Conservation (phyloP, 305 asterid genomes). For the Fraxinus velutina region DNA sequence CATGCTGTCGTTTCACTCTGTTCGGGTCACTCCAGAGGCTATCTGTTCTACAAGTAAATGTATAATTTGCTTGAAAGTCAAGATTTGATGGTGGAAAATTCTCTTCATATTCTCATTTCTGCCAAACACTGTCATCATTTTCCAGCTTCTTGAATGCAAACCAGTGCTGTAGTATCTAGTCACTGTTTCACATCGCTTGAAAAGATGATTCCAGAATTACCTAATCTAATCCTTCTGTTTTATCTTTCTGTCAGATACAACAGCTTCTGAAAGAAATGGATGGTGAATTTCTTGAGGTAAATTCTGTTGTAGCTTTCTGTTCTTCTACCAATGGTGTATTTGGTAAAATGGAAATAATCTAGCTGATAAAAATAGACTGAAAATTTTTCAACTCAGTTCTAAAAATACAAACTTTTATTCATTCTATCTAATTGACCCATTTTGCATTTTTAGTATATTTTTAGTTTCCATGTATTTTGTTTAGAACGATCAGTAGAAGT, state of each 20-base stretch:
- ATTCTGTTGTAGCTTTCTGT: not conserved
- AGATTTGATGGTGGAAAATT: not conserved
- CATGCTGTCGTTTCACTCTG: not conserved
- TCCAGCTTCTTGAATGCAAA: not conserved
- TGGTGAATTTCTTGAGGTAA: conserved; percentile 86
- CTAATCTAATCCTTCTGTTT: not conserved
- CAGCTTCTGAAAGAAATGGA: conserved; percentile 70
- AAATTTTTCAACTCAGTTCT: not conserved
- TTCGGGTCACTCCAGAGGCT: not conserved
- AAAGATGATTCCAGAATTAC: not conserved
- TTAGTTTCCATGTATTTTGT: not conserved
- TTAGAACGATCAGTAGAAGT: not conserved
- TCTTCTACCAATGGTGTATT: not conserved
- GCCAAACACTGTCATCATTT: not conserved
- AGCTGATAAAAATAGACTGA: not conserved
- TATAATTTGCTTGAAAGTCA: not conserved
- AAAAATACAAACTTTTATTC: not conserved
- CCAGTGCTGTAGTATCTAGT: not conserved
- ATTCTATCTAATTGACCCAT: not conserved
- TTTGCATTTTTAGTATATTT: not conserved
- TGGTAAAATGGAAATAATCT: not conserved
- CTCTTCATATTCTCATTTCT: not conserved
- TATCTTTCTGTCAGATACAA: conserved; percentile 54
- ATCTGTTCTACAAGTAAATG: not conserved
- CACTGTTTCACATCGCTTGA: not conserved